Conservation (phyloP, 805 yeast genomes). For the Cyberlindnera americana region DNA sequence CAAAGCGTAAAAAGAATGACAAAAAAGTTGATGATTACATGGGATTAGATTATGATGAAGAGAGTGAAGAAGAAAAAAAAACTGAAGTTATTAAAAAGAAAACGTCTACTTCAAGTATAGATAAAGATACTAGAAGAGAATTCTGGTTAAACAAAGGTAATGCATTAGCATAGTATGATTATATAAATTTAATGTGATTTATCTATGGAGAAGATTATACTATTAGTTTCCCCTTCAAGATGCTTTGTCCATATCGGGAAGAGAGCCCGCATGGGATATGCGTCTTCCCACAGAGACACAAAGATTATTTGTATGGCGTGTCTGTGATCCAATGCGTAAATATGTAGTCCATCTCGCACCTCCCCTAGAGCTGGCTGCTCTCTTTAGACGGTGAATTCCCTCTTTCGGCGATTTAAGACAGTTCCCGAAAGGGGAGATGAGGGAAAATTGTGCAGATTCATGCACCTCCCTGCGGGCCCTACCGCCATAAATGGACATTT, state of each 20-base stretch:
- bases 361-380: background rate
- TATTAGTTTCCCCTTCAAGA: background rate
- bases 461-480: too few relatives aligned
- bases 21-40: slow-evolving; percentile 18
- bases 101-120: slow-evolving; percentile 14
- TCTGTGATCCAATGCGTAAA: background rate
- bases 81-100: slow-evolving; percentile 4
- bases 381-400: too few relatives aligned
- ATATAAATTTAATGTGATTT: background rate
- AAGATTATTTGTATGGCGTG: background rate
- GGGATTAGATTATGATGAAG: slow-evolving; percentile 21
- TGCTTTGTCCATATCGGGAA: background rate
- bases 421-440: too few relatives aligned
- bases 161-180: slow-evolving; percentile 14
- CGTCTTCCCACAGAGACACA: background rate
- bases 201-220: too few relatives aligned
- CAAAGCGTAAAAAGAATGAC: slow-evolving; percentile 5
- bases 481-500: too few relatives aligned
- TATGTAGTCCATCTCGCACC: too few relatives aligned
- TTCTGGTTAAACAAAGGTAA: slow-evolving; percentile 39
- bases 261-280: background rate
- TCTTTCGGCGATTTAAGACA: too few relatives aligned
- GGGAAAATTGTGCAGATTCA: too few relatives aligned
- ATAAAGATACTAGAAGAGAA: slow-evolving; percentile 27
- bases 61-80: slow-evolving; percentile 20